Conservation (phyloP, 2,329 filamentous ascomycete genomes). For the Phialocephala subalpina region DNA sequence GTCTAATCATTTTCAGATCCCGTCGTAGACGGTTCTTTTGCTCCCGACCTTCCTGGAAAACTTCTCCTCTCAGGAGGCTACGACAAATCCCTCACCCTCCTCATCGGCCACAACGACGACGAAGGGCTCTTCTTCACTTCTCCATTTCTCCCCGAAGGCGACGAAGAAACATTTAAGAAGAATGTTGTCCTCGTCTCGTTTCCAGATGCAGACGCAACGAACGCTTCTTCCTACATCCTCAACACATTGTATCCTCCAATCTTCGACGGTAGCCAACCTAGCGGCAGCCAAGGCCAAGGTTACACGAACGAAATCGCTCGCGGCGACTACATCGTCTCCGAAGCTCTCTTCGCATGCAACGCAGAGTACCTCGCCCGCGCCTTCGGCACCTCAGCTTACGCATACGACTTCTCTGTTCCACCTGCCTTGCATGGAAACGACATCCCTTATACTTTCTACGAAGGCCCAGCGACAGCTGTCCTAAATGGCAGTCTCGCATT, state of each 20-base stretch:
- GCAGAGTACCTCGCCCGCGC: slow-evolving; percentile 57
- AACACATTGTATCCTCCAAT: slow-evolving; percentile 57
- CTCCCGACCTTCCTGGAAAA: slow-evolving; percentile 53
- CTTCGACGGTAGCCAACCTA: slow-evolving; percentile 51
- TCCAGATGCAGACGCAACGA: slow-evolving; percentile 26
- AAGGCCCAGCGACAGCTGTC: slow-evolving; percentile 38
- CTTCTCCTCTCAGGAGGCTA: slow-evolving; percentile 53
- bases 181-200: slow-evolving; percentile 25
- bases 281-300: too few relatives aligned
- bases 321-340: slow-evolving; percentile 50
- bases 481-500: slow-evolving; percentile 41
- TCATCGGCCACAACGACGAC: slow-evolving; percentile 53
- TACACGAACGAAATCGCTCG: slow-evolving; percentile 56
- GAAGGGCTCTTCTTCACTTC: slow-evolving; percentile 53
- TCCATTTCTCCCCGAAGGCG: slow-evolving; percentile 38
- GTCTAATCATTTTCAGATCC: slow-evolving; percentile 40
- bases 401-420: slow-evolving; percentile 60
- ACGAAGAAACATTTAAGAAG: slow-evolving; percentile 22
- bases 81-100: slow-evolving; percentile 52
- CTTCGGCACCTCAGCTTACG: slow-evolving; percentile 54
- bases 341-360: slow-evolving; percentile 58
- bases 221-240: slow-evolving; percentile 49
- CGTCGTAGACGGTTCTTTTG: slow-evolving; percentile 57
- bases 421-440: slow-evolving; percentile 62
- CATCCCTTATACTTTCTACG: slow-evolving; percentile 59